Evolutionary conservation across 352 stramenopile species (phyloP).

Genomic region (Phytophthora colocasiae): DNA sequence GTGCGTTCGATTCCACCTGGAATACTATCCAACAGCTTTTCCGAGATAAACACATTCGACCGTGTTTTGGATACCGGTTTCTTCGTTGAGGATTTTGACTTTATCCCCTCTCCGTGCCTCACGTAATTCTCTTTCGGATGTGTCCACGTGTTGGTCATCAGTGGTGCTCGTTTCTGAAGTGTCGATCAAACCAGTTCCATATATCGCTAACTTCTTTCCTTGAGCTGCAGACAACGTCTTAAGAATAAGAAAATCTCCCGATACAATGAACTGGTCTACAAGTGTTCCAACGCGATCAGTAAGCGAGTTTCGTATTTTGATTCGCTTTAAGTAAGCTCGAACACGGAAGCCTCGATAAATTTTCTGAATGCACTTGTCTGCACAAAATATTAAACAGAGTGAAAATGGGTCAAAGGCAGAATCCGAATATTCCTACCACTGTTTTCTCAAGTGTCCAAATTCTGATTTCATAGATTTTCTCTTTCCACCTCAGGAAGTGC

Average conservation of each 20-base stretch:
- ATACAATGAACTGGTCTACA: constrained; percentile 55
- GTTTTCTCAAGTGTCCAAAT: constrained; percentile 27
- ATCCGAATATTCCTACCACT: constrained; percentile 4
- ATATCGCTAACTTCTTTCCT: constrained; percentile 45
- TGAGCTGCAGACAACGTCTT: constrained; percentile 64
- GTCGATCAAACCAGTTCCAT: constrained; percentile 44
- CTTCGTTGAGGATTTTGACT: not conserved
- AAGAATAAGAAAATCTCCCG: constrained; percentile 45
- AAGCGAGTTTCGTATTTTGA: constrained; percentile 43
- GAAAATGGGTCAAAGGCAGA: not conserved
- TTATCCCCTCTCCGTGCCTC: constrained; percentile 15
- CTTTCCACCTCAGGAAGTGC: constrained; percentile 47
- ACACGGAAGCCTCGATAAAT: constrained; percentile 61
- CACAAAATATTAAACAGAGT: not conserved
- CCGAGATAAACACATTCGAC: constrained; percentile 33
- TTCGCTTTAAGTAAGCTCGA: constrained; percentile 50
- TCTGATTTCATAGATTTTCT: constrained; percentile 31
- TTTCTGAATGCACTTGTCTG: constrained; percentile 52
- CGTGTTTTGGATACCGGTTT: constrained; percentile 5
- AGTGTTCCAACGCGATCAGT: constrained; percentile 50
- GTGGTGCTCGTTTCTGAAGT: constrained; percentile 49
- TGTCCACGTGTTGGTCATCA: constrained; percentile 68
- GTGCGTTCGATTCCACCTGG: constrained; percentile 58
- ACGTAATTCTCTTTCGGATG: constrained; percentile 42
- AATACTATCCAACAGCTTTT: constrained; percentile 63